phyloP scores from a whole-genome alignment of 352 stramenopile genomes.

The Phytophthora capsici region DNA sequence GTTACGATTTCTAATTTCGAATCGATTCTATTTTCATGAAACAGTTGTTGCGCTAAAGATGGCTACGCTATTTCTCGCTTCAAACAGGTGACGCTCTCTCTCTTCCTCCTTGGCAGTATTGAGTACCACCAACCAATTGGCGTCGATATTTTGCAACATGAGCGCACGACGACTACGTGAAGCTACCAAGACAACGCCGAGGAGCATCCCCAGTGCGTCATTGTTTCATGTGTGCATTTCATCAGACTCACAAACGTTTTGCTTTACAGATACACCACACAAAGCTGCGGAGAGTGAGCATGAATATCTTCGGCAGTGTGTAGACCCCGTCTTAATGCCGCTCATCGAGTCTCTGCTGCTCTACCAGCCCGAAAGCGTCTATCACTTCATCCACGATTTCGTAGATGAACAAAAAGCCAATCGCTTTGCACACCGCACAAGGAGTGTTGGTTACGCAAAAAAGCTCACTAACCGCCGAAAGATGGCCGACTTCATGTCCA shows the following conservation, averaged over 20 bases:
- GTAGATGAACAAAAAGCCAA: slow-evolving; percentile 60
- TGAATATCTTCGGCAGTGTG: slow-evolving; percentile 78
- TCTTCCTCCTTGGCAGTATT: not conserved
- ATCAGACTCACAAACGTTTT: not conserved
- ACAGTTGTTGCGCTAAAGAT: too few species aligned
- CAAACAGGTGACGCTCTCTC: too few species aligned
- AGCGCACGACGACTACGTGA: slow-evolving; percentile 45
- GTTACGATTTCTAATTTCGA: too few species aligned
- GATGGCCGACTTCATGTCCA: slow-evolving; percentile 89
- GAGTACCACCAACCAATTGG: not conserved
- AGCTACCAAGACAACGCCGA: slow-evolving; percentile 32
- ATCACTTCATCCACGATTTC: slow-evolving; percentile 85
- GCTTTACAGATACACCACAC: slow-evolving; percentile 5
- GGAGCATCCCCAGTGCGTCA: slow-evolving; percentile 16
- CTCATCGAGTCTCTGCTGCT: slow-evolving; percentile 82
- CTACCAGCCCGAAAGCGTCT: slow-evolving; percentile 81
- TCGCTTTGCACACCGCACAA: slow-evolving; percentile 43
- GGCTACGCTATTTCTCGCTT: not conserved
- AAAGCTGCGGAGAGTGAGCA: slow-evolving; percentile 68
- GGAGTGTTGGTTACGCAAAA: slow-evolving; percentile 58
- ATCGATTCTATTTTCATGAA: too few species aligned
- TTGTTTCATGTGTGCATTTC: not conserved
- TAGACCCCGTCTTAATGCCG: slow-evolving; percentile 85
- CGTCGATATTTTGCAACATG: slow-evolving; percentile 24
- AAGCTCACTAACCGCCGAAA: slow-evolving; percentile 75